These are phyloP conservation scores for Colletotrichum musae DNA, from an alignment of 2,329 filamentous ascomycete species.

Conservation along the genomic window DNA sequence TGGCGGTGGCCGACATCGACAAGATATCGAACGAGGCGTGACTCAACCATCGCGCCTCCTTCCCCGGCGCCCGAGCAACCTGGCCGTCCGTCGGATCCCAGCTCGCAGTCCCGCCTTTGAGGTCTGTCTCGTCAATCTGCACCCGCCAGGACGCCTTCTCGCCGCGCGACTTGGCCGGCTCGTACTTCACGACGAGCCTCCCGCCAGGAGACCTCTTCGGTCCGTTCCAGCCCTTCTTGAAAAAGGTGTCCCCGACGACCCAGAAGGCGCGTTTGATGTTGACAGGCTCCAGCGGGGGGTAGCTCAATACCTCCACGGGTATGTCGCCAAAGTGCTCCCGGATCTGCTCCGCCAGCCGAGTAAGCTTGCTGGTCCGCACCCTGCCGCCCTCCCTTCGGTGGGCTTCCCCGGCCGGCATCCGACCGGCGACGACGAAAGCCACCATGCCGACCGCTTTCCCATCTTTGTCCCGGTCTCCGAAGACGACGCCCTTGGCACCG, in stretches of 20 bases:
- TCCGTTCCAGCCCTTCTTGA: neutral
- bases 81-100: neutral
- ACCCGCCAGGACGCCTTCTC: neutral
- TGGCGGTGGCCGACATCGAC: too few relatives aligned
- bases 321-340: neutral
- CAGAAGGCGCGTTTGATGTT: neutral
- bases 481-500: neutral
- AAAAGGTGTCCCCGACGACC: neutral
- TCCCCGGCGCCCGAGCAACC: neutral
- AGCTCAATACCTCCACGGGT: neutral
- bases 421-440: neutral
- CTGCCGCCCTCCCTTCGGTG: too few relatives aligned
- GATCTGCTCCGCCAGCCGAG: too few relatives aligned
- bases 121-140: neutral
- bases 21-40: too few relatives aligned
- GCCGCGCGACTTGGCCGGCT: neutral
- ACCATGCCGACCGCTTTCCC: neutral
- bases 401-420: too few relatives aligned
- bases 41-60: neutral
- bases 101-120: neutral
- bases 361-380: too few relatives aligned
- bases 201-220: neutral
- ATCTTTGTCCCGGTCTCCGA: neutral
- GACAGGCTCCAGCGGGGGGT: neutral
- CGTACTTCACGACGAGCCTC: neutral